These are phyloP conservation scores for Haplosporangium sp. DNA, from an alignment of 371 early-diverging fungal species.

Conservation along the genomic window DNA sequence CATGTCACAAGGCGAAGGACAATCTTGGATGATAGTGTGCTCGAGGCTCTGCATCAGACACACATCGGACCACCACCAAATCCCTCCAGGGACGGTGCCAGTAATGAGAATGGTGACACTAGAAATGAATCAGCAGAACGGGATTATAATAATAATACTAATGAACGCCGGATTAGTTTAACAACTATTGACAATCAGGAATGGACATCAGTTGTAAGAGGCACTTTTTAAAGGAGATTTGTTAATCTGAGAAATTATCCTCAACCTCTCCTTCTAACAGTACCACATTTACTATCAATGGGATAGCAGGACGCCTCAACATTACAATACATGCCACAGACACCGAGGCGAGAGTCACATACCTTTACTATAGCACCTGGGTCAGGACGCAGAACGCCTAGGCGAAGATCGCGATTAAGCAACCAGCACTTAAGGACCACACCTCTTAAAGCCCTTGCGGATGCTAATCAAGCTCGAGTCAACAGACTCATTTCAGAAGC, in stretches of 20 bases:
- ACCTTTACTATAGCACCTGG: slow-evolving; percentile 19
- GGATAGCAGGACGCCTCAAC: slow-evolving; percentile 1
- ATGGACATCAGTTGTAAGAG: slow-evolving; percentile 5
- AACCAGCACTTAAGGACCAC: slow-evolving; percentile 20
- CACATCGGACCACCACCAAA: slow-evolving; percentile 14
- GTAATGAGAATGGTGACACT: neutral
- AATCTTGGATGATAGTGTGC: slow-evolving; percentile 32
- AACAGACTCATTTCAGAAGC: slow-evolving; percentile 40
- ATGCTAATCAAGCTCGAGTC: slow-evolving; percentile 38
- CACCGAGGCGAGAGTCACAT: slow-evolving; percentile 35
- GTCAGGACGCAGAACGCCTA: slow-evolving; percentile 33
- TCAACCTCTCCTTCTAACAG: neutral
- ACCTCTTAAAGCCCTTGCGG: slow-evolving; percentile 39
- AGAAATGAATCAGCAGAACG: neutral
- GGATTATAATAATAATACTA: neutral
- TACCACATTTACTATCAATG: neutral
- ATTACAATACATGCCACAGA: slow-evolving; percentile 13
- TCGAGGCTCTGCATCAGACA: slow-evolving; percentile 39
- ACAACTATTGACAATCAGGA: neutral
- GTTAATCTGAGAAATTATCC: neutral
- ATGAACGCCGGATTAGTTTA: neutral
- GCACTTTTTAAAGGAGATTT: neutral
- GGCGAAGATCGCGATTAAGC: slow-evolving; percentile 31
- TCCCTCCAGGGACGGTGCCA: neutral
- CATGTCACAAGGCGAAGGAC: slow-evolving; percentile 31